These are phyloP conservation scores for Plectranthus barbatus DNA, from an alignment of 257 asterid genomes.

Conservation along the genomic window DNA sequence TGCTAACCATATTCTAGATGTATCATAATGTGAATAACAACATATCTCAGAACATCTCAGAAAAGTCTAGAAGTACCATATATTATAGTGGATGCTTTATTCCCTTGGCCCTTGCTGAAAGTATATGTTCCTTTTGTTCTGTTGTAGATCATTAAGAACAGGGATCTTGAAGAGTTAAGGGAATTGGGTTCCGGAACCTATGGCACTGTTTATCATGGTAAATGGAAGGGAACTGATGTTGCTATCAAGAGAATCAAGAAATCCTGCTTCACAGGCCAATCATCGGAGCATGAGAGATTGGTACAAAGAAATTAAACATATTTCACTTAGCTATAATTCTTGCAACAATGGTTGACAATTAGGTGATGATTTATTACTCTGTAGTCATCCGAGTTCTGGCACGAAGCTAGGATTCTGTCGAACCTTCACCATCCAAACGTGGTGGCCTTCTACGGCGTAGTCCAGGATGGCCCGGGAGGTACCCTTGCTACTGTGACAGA, in stretches of 20 bases:
- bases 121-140: constrained; percentile 7
- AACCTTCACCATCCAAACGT: constrained; percentile 97
- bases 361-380: too few relatives aligned
- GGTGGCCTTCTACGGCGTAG: constrained; percentile 95
- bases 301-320: constrained; percentile 20
- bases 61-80: background rate
- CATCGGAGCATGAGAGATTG: constrained; percentile 79
- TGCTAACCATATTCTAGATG: too few relatives aligned
- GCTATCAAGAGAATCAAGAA: constrained; percentile 90
- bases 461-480: constrained; percentile 93
- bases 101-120: background rate
- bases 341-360: too few relatives aligned
- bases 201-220: constrained; percentile 94
- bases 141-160: constrained; percentile 61
- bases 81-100: background rate
- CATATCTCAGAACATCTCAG: background rate
- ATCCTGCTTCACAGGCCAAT: constrained; percentile 83
- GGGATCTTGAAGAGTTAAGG: constrained; percentile 89
- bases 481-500: constrained; percentile 93
- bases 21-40: too few relatives aligned
- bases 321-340: background rate
- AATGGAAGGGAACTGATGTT: constrained; percentile 95
- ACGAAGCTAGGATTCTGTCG: constrained; percentile 85
- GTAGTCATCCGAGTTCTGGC: constrained; percentile 82
- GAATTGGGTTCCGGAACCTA: constrained; percentile 95